phyloP scores from a whole-genome alignment of 2,329 filamentous ascomycete species.

The Aspergillus tamarii region DNA sequence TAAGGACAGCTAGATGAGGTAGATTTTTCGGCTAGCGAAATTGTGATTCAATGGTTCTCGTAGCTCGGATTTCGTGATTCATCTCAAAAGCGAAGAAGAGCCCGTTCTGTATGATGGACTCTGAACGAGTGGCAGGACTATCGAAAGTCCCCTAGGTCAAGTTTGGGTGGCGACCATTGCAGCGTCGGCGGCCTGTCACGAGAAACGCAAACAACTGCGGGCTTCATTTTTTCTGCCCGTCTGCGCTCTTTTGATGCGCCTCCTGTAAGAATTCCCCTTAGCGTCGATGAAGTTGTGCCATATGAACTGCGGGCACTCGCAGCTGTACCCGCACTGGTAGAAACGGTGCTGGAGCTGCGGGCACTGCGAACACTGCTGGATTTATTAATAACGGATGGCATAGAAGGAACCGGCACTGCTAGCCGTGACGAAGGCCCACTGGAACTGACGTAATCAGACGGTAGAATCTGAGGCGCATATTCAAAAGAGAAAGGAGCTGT shows the following conservation, averaged over 20 bases:
- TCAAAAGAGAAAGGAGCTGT: conserved; percentile 28
- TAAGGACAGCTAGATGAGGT: not conserved
- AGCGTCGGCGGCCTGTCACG: conserved; percentile 38
- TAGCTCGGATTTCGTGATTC: conserved; percentile 14
- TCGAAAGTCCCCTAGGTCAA: conserved; percentile 36
- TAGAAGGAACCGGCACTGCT: conserved; percentile 36
- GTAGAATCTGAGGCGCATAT: conserved; percentile 21
- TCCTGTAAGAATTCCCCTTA: conserved; percentile 39
- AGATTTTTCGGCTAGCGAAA: conserved; percentile 20
- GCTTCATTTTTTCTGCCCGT: conserved; percentile 31
- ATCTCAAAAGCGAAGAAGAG: conserved; percentile 1
- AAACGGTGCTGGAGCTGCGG: conserved; percentile 41
- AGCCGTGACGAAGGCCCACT: conserved; percentile 28
- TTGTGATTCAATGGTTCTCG: conserved; percentile 9
- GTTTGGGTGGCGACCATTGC: conserved; percentile 42
- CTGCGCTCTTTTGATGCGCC: conserved; percentile 34
- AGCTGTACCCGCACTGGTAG: conserved; percentile 35
- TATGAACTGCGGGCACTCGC: conserved; percentile 39
- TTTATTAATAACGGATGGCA: conserved; percentile 31
- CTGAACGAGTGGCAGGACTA: conserved; percentile 19
- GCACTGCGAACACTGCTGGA: conserved; percentile 41
- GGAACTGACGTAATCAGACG: conserved; percentile 28
- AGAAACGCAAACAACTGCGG: conserved; percentile 33
- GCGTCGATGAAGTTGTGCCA: conserved; percentile 39
- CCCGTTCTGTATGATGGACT: not conserved